Conservation (phyloP, 176 grass and related monocot genomes). For the Oryza longistaminata region DNA sequence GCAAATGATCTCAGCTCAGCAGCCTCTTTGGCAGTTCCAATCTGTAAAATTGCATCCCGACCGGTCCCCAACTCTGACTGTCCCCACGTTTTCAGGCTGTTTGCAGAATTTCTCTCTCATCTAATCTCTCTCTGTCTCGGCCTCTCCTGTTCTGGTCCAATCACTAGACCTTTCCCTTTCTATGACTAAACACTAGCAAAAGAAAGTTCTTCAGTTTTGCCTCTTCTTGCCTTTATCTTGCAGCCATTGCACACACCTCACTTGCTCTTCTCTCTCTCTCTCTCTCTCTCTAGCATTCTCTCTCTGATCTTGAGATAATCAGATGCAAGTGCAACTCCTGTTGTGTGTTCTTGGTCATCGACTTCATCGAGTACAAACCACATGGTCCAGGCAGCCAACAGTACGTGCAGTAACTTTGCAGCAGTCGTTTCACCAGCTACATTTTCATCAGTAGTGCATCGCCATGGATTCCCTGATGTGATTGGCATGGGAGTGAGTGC, state of each 20-base stretch:
- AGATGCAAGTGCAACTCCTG: slow-evolving; percentile 13
- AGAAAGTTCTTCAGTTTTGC: slow-evolving; percentile 32
- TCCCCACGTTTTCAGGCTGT: slow-evolving; percentile 43
- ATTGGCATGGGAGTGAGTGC: slow-evolving; percentile 49
- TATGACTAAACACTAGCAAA: slow-evolving; percentile 26
- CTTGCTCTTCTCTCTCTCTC: background rate
- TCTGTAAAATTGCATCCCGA: slow-evolving; percentile 22
- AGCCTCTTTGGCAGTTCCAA: slow-evolving; percentile 22
- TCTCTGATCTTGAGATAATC: background rate
- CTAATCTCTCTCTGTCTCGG: background rate
- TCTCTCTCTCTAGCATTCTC: background rate
- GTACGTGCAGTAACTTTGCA: slow-evolving; percentile 9
- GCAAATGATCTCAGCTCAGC: slow-evolving; percentile 1
- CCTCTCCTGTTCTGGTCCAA: slow-evolving; percentile 39
- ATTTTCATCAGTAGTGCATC: slow-evolving; percentile 9
- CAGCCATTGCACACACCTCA: slow-evolving; percentile 9
- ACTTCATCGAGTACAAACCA: slow-evolving; percentile 16
- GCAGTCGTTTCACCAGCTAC: slow-evolving; percentile 14
- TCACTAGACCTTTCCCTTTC: slow-evolving; percentile 45
- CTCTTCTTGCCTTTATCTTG: slow-evolving; percentile 32
- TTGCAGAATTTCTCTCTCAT: background rate
- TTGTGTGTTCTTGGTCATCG: slow-evolving; percentile 33
- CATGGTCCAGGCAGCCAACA: background rate
- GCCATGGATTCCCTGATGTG: slow-evolving; percentile 45
- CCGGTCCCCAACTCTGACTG: slow-evolving; percentile 47